Conservation (phyloP, 2,329 filamentous ascomycete genomes). For the Claviceps digitariae region DNA sequence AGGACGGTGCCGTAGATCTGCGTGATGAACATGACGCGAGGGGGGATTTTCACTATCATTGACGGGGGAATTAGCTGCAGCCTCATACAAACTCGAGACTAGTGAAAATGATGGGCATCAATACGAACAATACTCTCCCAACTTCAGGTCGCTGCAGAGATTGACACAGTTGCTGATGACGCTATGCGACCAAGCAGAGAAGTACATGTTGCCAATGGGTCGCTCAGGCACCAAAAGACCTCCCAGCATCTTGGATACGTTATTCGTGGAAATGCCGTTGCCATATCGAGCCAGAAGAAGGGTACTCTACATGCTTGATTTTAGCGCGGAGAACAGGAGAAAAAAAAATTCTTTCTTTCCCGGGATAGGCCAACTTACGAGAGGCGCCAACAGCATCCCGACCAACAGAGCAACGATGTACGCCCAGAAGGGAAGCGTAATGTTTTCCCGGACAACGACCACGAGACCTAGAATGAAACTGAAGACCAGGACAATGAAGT, state of each 20-base stretch:
- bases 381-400: slow-evolving; percentile 6
- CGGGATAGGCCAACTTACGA: background rate
- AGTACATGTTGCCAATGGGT: slow-evolving; percentile 44
- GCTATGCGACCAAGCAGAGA: slow-evolving; percentile 44
- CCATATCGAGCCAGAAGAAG: slow-evolving; percentile 39
- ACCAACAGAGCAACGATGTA: slow-evolving; percentile 22
- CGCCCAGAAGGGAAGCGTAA: slow-evolving; percentile 22
- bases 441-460: slow-evolving; percentile 21
- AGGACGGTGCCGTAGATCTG: slow-evolving; percentile 28
- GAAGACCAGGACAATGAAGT: slow-evolving; percentile 15
- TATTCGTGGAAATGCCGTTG: slow-evolving; percentile 30
- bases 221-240: slow-evolving; percentile 36
- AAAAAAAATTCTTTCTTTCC: background rate
- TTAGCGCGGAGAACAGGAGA: background rate
- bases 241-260: slow-evolving; percentile 43
- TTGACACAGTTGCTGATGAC: slow-evolving; percentile 37
- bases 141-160: slow-evolving; percentile 39
- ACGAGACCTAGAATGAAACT: slow-evolving; percentile 21
- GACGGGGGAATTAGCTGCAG: no score
- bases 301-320: slow-evolving; percentile 25
- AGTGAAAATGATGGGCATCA: background rate
- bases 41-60: slow-evolving; percentile 17
- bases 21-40: slow-evolving; percentile 24
- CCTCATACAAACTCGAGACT: background rate
- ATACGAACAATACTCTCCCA: slow-evolving; percentile 41